These are phyloP conservation scores for Adansonia gregorii DNA, from an alignment of 441 rosid species.

Conservation along the genomic window DNA sequence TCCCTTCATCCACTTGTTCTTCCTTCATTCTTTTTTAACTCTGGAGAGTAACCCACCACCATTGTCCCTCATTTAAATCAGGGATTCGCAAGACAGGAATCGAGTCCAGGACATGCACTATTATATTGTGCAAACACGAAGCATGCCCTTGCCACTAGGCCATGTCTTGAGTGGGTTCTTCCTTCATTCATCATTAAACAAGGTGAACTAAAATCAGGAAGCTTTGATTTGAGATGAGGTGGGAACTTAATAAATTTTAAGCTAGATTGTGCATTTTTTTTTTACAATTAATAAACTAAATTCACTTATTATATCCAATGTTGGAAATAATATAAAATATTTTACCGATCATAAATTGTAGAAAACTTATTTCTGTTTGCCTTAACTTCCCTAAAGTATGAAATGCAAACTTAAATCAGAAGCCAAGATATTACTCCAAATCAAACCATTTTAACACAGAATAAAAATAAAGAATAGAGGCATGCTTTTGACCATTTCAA, in stretches of 20 bases:
- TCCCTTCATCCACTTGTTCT: background rate
- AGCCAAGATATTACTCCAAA: background rate
- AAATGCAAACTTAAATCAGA: slow-evolving; percentile 8
- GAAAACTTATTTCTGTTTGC: background rate
- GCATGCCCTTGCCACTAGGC: too few relatives aligned
- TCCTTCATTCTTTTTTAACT: background rate
- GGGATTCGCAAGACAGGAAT: too few relatives aligned
- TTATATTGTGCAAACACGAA: too few relatives aligned
- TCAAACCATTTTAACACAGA: background rate
- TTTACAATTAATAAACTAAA: background rate
- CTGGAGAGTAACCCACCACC: too few relatives aligned
- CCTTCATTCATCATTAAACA: slow-evolving; percentile 1
- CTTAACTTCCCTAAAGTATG: background rate
- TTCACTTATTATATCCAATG: background rate
- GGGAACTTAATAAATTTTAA: background rate
- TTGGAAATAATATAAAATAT: background rate
- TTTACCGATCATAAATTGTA: background rate
- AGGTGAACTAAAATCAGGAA: background rate
- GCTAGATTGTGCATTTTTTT: background rate
- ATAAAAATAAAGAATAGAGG: background rate
- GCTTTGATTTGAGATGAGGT: background rate
- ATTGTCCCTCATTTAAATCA: too few relatives aligned
- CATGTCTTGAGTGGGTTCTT: too few relatives aligned
- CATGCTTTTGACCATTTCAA: slow-evolving; percentile 11
- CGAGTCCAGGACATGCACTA: too few relatives aligned